Evolutionary conservation across 2,329 filamentous ascomycete species (phyloP).

Genomic region (Blastomyces percursus): DNA sequence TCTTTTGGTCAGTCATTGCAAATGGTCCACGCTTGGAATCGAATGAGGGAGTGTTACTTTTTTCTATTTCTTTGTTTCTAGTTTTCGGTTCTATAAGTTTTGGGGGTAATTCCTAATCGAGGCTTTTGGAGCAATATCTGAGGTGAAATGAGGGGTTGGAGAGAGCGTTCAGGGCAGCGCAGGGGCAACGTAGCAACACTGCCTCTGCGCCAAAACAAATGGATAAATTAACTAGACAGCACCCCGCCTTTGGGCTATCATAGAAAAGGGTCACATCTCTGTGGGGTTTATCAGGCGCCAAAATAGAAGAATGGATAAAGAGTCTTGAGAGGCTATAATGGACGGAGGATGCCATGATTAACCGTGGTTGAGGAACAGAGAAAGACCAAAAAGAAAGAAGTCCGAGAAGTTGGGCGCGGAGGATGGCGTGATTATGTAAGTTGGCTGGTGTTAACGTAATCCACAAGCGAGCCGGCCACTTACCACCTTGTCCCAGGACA

Average conservation of each 20-base stretch:
- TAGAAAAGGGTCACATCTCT: constrained; percentile 13
- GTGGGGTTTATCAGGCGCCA: constrained; percentile 8
- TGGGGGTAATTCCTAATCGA: background rate
- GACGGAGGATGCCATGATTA: constrained; percentile 11
- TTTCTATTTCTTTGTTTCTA: background rate
- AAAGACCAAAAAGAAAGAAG: background rate
- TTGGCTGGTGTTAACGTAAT: no score
- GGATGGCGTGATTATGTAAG: background rate
- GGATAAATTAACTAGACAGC: constrained; percentile 14
- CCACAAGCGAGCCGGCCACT: no score
- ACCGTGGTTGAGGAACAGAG: background rate
- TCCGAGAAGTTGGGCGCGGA: background rate
- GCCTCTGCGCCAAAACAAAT: constrained; percentile 5
- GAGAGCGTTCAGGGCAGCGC: background rate
- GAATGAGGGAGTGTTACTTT: background rate
- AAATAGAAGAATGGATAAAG: background rate
- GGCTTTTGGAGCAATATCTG: background rate
- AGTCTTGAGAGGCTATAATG: constrained; percentile 11
- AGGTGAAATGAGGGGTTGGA: background rate
- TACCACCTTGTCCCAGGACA: no score
- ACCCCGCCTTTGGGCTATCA: constrained; percentile 26
- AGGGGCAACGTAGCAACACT: constrained; percentile 6
- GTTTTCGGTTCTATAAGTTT: background rate
- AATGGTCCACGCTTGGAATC: background rate
- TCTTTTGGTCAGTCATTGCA: background rate